Conservation (phyloP, 768 basidiomycete genomes). For the Lactifluus echinatus region DNA sequence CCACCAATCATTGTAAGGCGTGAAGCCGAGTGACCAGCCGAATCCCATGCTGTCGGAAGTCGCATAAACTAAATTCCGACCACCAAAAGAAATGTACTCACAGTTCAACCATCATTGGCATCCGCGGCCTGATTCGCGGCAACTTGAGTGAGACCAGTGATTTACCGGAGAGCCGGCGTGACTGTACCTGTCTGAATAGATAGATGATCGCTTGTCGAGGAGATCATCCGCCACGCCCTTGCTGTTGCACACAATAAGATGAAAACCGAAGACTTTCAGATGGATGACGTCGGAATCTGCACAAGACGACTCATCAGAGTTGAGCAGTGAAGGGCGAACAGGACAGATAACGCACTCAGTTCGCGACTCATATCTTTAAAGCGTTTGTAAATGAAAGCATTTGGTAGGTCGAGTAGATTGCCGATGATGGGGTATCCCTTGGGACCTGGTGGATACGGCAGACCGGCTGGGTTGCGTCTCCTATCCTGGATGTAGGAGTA, state of each 20-base stretch:
- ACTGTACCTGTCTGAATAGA: conserved; percentile 29
- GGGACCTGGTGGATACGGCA: conserved; percentile 23
- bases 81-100: not conserved
- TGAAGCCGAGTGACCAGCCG: conserved; percentile 21
- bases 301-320: not conserved
- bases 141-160: not conserved
- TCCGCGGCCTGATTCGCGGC: conserved; percentile 9
- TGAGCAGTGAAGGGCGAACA: not conserved
- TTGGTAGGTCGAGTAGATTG: conserved; percentile 22
- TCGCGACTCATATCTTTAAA: conserved; percentile 18
- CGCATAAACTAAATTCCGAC: not conserved
- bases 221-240: conserved; percentile 29
- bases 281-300: conserved; percentile 27
- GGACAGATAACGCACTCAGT: not conserved
- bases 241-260: conserved; percentile 30
- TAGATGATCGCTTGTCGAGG: conserved; percentile 31
- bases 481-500: conserved; percentile 11
- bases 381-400: conserved; percentile 19
- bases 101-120: conserved; percentile 21
- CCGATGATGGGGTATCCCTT: conserved; percentile 22
- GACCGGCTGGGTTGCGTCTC: conserved; percentile 16
- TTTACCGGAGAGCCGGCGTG: not conserved
- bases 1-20: conserved; percentile 30
- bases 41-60: conserved; percentile 16
- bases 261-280: conserved; percentile 23